Evolutionary conservation across 2,329 filamentous ascomycete genomes (phyloP).

Genomic region (Alternaria sp.): DNA sequence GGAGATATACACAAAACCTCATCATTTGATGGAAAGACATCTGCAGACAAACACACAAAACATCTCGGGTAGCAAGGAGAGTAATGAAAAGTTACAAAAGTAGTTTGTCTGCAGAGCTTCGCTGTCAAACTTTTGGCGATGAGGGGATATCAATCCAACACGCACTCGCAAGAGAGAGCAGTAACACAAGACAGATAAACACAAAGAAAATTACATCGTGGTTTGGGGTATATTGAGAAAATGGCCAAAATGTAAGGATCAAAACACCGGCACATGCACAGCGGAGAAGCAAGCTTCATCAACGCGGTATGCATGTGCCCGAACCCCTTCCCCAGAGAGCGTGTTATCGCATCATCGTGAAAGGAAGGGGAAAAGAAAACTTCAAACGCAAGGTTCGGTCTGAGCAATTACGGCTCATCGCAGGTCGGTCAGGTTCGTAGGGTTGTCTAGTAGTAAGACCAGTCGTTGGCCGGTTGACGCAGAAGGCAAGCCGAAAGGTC

Average conservation of each 20-base stretch:
- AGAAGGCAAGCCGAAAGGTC: slow-evolving; percentile 56
- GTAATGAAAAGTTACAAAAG: neutral
- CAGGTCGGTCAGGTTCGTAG: slow-evolving; percentile 35
- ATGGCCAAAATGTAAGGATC: slow-evolving; percentile 29
- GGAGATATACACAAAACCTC: slow-evolving; percentile 45
- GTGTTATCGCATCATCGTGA: slow-evolving; percentile 38
- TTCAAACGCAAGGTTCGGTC: slow-evolving; percentile 50
- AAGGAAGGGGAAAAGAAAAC: slow-evolving; percentile 37
- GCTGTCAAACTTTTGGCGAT: slow-evolving; percentile 29
- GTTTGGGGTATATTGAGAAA: slow-evolving; percentile 21
- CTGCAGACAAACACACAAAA: slow-evolving; percentile 10
- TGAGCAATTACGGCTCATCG: slow-evolving; percentile 53
- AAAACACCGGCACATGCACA: slow-evolving; percentile 46
- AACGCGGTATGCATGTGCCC: slow-evolving; percentile 41
- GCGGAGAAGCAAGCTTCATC: slow-evolving; percentile 47
- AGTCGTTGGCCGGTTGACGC: slow-evolving; percentile 46
- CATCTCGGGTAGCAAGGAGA: slow-evolving; percentile 5
- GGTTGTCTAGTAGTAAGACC: slow-evolving; percentile 19
- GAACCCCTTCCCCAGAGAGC: slow-evolving; percentile 40
- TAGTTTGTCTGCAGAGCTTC: slow-evolving; percentile 9
- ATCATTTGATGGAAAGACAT: slow-evolving; percentile 27
- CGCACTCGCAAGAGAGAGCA: slow-evolving; percentile 46
- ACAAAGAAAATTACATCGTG: slow-evolving; percentile 38
- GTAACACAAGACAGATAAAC: slow-evolving; percentile 43
- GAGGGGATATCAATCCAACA: slow-evolving; percentile 48